Evolutionary conservation across 139 green algal species (phyloP).

Genomic region (Ettlia oleoabundans): DNA sequence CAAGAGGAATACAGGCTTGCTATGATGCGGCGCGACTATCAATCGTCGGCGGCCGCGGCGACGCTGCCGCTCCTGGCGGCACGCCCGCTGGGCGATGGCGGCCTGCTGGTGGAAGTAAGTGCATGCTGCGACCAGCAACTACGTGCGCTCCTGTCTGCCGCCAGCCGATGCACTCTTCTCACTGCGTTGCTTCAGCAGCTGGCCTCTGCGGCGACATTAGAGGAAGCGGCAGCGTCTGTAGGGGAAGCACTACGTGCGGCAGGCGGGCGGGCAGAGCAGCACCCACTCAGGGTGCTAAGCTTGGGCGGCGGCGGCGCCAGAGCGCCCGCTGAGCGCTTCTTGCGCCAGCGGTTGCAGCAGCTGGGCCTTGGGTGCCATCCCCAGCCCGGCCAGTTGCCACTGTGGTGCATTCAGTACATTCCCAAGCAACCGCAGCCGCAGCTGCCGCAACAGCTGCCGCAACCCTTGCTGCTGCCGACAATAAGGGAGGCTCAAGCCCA

Average conservation of each 20-base stretch:
- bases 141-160: neutral
- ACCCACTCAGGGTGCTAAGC: slow-evolving; percentile 7
- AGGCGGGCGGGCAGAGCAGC: neutral
- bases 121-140: neutral
- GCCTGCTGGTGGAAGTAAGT: neutral
- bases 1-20: neutral
- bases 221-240: neutral
- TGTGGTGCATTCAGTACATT: slow-evolving; percentile 13
- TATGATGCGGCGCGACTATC: neutral
- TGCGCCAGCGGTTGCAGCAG: slow-evolving; percentile 19
- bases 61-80: neutral
- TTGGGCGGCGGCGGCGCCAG: neutral
- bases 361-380: neutral
- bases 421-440: neutral
- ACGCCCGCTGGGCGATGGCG: neutral
- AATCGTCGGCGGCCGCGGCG: too few relatives aligned
- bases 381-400: neutral
- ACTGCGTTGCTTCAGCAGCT: neutral
- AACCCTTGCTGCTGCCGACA: neutral
- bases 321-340: neutral
- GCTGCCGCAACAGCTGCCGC: neutral
- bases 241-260: neutral
- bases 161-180: neutral
- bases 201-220: neutral
- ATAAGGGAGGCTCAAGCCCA: neutral